Percentiles rank a stretch among this genome's conserved stretches.
Evolutionary conservation across 331 rosid species (phyloP).

Genomic region (Erythrophleum ivorense): DNA sequence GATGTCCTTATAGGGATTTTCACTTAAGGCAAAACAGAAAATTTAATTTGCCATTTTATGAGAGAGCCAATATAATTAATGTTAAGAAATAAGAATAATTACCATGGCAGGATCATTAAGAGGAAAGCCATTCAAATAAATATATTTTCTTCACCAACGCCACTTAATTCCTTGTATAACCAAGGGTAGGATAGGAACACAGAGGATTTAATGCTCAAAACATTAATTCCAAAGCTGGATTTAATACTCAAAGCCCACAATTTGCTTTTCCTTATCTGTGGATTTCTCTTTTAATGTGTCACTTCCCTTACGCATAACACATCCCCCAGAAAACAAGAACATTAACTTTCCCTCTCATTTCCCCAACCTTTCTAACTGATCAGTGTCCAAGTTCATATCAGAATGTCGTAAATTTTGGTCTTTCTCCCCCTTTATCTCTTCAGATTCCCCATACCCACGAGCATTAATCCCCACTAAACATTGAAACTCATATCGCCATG

Average conservation of each 20-base stretch:
- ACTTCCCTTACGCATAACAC: background rate
- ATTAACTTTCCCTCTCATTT: background rate
- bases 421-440: background rate
- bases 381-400: background rate
- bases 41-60: background rate
- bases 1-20: background rate
- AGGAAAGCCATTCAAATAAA: conserved; percentile 8
- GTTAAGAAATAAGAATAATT: background rate
- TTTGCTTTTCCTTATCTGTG: background rate
- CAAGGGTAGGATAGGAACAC: background rate
- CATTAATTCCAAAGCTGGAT: too few relatives aligned
- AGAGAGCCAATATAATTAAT: background rate
- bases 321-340: background rate
- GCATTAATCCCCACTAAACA: too few relatives aligned
- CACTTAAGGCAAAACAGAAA: background rate
- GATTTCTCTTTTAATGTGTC: background rate
- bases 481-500: conserved; percentile 16
- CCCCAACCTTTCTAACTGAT: background rate
- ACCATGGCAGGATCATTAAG: background rate
- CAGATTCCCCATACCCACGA: background rate
- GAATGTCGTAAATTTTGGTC: background rate
- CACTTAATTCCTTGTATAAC: background rate
- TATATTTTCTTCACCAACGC: background rate
- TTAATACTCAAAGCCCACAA: background rate
- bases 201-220: background rate